These are phyloP conservation scores for Cutaneotrichosporon sp. DNA, from an alignment of 1,284 basidiomycete genomes.

Conservation along the genomic window DNA sequence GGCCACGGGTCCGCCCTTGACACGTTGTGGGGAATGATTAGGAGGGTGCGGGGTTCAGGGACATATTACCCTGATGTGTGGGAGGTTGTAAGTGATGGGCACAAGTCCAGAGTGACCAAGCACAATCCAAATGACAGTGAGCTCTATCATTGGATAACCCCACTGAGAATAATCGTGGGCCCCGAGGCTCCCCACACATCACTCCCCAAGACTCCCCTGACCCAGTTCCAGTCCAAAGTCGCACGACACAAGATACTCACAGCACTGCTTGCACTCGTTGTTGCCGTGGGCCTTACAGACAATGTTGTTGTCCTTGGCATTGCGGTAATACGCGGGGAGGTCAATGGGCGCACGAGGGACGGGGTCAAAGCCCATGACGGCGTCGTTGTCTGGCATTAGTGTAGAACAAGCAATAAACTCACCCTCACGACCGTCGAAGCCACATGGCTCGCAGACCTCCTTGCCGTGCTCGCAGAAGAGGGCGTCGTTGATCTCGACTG, in stretches of 20 bases:
- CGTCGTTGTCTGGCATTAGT: slow-evolving; percentile 47
- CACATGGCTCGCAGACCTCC: slow-evolving; percentile 48
- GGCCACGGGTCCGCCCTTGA: neutral
- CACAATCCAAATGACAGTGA: neutral
- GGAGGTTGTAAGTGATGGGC: neutral
- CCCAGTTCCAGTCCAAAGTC: neutral
- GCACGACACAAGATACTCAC: slow-evolving; percentile 32
- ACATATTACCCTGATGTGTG: neutral
- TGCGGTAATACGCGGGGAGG: slow-evolving; percentile 48
- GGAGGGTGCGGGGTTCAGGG: neutral
- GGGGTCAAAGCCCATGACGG: slow-evolving; percentile 51
- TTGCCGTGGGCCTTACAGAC: slow-evolving; percentile 53
- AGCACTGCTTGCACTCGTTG: slow-evolving; percentile 51
- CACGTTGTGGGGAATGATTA: neutral
- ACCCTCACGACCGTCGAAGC: slow-evolving; percentile 31
- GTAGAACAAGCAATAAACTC: slow-evolving; percentile 7
- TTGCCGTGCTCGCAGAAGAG: slow-evolving; percentile 54
- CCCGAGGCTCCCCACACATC: slow-evolving; percentile 1
- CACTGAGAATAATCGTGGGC: neutral
- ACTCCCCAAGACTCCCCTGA: neutral
- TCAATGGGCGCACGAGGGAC: slow-evolving; percentile 46
- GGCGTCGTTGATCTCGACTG: slow-evolving; percentile 54
- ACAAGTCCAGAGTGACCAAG: neutral
- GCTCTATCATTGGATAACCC: neutral
- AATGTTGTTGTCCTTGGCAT: slow-evolving; percentile 49